Percentiles rank a stretch among this genome's conserved stretches.
Conservation (phyloP, 2,329 filamentous ascomycete species). For the Ophiocordyceps camponoti-rufipedis region DNA sequence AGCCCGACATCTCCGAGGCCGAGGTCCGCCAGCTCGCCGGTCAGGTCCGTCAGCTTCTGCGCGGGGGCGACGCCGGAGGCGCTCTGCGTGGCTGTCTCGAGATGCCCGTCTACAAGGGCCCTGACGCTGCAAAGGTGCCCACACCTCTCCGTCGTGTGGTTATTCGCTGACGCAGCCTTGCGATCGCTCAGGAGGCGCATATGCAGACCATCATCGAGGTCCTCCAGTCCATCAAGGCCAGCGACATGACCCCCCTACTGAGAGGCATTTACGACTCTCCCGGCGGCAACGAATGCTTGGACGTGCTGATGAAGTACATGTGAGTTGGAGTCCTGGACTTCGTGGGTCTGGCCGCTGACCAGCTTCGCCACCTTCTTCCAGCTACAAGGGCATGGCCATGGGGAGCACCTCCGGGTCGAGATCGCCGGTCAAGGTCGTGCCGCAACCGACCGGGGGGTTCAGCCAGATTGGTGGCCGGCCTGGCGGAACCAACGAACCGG, state of each 20-base stretch:
- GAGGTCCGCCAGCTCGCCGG: constrained; percentile 5
- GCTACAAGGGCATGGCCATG: constrained; percentile 76
- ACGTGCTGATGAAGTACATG: constrained; percentile 96
- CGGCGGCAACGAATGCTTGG: constrained; percentile 68
- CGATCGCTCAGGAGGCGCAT: constrained; percentile 53
- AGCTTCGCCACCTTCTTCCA: constrained; percentile 14
- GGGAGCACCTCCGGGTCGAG: constrained; percentile 22
- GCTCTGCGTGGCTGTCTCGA: constrained; percentile 72
- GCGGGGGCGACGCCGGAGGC: constrained; percentile 74
- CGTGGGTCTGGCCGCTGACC: not conserved
- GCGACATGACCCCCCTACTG: constrained; percentile 83
- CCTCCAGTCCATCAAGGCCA: constrained; percentile 86
- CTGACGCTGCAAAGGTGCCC: constrained; percentile 33
- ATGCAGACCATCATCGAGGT: constrained; percentile 81
- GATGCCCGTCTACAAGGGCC: constrained; percentile 57
- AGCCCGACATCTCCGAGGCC: constrained; percentile 50
- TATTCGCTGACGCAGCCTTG: not conserved
- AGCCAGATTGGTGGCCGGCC: constrained; percentile 52
- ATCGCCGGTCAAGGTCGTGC: constrained; percentile 32
- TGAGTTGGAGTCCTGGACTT: constrained; percentile 26
- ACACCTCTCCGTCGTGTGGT: not conserved
- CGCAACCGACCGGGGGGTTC: constrained; percentile 67
- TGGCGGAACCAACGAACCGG: constrained; percentile 40
- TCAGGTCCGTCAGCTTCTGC: constrained; percentile 51
- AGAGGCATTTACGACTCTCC: constrained; percentile 61